phyloP scores from a whole-genome alignment of 257 asterid genomes.

The Cynanchum wilfordii region DNA sequence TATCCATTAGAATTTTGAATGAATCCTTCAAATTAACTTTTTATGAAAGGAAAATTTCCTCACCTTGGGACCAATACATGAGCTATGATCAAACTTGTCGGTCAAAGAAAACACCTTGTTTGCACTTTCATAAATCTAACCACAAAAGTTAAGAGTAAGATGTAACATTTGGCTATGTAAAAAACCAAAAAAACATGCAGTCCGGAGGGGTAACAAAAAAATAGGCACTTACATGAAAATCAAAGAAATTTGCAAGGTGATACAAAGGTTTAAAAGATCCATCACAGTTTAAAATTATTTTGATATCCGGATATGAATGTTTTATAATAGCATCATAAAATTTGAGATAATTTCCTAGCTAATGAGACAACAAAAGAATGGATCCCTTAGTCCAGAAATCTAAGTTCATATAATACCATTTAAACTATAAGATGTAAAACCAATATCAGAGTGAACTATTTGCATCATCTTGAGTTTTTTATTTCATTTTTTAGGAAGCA shows the following conservation, averaged over 20 bases:
- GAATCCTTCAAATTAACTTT: constrained; percentile 8
- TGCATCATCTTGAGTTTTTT: background rate
- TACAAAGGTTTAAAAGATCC: constrained; percentile 62
- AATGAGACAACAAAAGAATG: constrained; percentile 15
- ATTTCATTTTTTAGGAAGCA: background rate
- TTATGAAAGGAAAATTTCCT: constrained; percentile 12
- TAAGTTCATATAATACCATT: background rate
- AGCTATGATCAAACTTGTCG: constrained; percentile 43
- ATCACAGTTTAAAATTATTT: constrained; percentile 85
- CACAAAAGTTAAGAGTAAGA: constrained; percentile 15
- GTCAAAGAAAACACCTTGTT: constrained; percentile 45
- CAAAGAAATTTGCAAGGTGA: constrained; percentile 89
- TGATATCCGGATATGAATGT: constrained; percentile 63
- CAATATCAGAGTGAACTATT: background rate
- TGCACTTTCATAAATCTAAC: constrained; percentile 66
- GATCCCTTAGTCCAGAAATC: background rate
- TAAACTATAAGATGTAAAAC: background rate
- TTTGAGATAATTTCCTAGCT: constrained; percentile 86
- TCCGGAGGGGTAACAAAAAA: constrained; percentile 4
- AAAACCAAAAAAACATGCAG: background rate
- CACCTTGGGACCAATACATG: constrained; percentile 91
- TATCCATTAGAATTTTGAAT: background rate
- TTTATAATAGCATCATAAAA: constrained; percentile 70
- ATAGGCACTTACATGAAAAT: constrained; percentile 64
- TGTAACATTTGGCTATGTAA: background rate